A percentile compares a stretch with the other conserved stretches of the same genome.
These are phyloP conservation scores for Phyllachora maydis DNA, from an alignment of 2,329 filamentous ascomycete species.

Conservation along the genomic window DNA sequence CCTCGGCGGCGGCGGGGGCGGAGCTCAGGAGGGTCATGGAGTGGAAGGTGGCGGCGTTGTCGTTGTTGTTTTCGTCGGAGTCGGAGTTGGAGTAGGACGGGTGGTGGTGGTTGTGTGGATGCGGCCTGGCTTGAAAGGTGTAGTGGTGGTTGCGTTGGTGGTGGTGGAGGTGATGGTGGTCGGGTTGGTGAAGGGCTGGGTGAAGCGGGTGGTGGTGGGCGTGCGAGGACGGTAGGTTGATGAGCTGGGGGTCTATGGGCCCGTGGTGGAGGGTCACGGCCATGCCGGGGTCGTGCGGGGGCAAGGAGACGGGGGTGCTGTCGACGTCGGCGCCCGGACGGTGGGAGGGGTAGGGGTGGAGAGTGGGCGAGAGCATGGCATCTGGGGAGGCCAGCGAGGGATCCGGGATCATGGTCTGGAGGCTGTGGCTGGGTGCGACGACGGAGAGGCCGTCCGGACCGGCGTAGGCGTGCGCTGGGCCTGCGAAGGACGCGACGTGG, in stretches of 20 bases:
- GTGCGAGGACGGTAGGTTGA: constrained; percentile 17
- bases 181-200: constrained; percentile 6
- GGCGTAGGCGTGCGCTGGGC: constrained; percentile 18
- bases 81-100: too few relatives aligned
- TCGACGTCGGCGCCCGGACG: too few relatives aligned
- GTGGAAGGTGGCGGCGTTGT: constrained; percentile 28
- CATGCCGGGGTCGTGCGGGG: constrained; percentile 9
- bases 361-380: too few relatives aligned
- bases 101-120: constrained; percentile 8
- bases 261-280: constrained; percentile 27
- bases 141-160: too few relatives aligned
- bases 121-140: too few relatives aligned
- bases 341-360: too few relatives aligned
- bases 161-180: too few relatives aligned
- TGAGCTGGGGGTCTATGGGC: constrained; percentile 39
- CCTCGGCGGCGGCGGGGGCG: constrained; percentile 19
- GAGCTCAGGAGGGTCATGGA: constrained; percentile 29
- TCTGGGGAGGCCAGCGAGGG: too few relatives aligned
- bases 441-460: constrained; percentile 26
- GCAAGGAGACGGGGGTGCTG: too few relatives aligned
- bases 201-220: constrained; percentile 10
- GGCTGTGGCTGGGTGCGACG: constrained; percentile 11
- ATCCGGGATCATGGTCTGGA: too few relatives aligned
- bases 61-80: too few relatives aligned
- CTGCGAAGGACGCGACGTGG: constrained; percentile 8